Evolutionary conservation across 768 basidiomycete species (phyloP), one percentile per base, ranked within the genome.

Genomic region (Boletus patriciae): DNA sequence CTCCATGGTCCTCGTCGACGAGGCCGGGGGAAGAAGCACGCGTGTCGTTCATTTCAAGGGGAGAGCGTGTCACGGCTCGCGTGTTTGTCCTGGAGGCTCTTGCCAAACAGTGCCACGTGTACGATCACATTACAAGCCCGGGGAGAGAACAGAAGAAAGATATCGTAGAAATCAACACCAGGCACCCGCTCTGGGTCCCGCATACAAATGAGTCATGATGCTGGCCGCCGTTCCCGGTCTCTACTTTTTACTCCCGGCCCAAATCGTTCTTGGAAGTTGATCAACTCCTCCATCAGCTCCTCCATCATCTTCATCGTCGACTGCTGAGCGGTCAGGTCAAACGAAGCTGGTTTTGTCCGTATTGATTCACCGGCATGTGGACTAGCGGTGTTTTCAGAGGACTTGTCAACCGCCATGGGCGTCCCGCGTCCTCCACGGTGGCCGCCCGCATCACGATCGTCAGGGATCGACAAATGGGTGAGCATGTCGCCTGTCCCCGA

Each of bases 231-330:
- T 55, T 83, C 81, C 54, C 83, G 77, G 29, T 84, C 83, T 65
- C 83, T 76, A 54, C 63, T 70, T 69, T 78, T 82, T 46, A 75
- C 69, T 33, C 80, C 77, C 7, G 79, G 79, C n/a, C 89, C 89
- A 74, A 90, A 94, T 53, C 84, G 80, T 69, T 95, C 92, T 74
- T 95, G 94, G 69, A 96, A 95, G 38, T 75, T 78, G 60, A 94
- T 92, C 25, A 95, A 74, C 70, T 95, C 93, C 66, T 90, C 83
- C 86, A 94, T 94, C 11, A 96, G 76, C 64, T 90, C 91, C 68
- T 94, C 93, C 88, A 96, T 91, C 76, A 89, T 79, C 73, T 83
- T 86, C 83, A 90, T 88, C 40, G 88, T 88, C 66, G 69, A 68
- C 46, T 63, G 61, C 11, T 64, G 62, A 59, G 68, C 57, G 29